Percentiles rank a stretch among this genome's conserved stretches.
These are phyloP conservation scores for Lyophyllum decastes DNA, from an alignment of 768 basidiomycete genomes.

Conservation along the genomic window DNA sequence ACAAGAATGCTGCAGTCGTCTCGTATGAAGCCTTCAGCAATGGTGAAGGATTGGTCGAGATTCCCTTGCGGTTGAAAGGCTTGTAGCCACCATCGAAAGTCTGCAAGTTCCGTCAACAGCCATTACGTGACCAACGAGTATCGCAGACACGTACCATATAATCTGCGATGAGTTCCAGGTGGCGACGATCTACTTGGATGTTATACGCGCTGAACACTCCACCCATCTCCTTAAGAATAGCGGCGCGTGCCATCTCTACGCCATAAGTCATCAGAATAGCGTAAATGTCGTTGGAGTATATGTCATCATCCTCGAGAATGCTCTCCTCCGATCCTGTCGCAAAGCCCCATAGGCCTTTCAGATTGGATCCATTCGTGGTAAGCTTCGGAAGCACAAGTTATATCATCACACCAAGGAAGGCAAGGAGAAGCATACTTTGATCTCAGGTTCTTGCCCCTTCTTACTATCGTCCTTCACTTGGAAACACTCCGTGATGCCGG, in stretches of 20 bases:
- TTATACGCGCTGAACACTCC: constrained; percentile 94
- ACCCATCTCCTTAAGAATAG: constrained; percentile 89
- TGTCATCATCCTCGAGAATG: constrained; percentile 73
- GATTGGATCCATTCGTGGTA: constrained; percentile 92
- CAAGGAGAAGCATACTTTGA: constrained; percentile 41
- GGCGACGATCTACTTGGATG: constrained; percentile 92
- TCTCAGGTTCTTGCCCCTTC: constrained; percentile 46
- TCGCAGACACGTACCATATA: constrained; percentile 81
- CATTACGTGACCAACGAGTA: neutral
- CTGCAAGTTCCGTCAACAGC: constrained; percentile 39
- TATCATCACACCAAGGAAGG: neutral
- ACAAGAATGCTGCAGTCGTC: constrained; percentile 90
- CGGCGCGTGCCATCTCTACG: constrained; percentile 92
- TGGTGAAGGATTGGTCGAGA: constrained; percentile 91
- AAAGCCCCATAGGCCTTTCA: constrained; percentile 86
- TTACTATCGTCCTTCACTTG: constrained; percentile 61
- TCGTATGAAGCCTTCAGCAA: constrained; percentile 97
- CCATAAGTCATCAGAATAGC: constrained; percentile 91
- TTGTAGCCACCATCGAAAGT: constrained; percentile 98
- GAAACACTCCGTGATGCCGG: constrained; percentile 88
- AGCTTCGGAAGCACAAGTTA: constrained; percentile 45
- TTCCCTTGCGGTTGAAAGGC: constrained; percentile 96
- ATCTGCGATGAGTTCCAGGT: constrained; percentile 96
- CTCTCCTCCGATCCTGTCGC: constrained; percentile 50
- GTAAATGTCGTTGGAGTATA: constrained; percentile 95